Conservation (phyloP, 140 eudicot genomes). For the Ambrosia hybrid region DNA sequence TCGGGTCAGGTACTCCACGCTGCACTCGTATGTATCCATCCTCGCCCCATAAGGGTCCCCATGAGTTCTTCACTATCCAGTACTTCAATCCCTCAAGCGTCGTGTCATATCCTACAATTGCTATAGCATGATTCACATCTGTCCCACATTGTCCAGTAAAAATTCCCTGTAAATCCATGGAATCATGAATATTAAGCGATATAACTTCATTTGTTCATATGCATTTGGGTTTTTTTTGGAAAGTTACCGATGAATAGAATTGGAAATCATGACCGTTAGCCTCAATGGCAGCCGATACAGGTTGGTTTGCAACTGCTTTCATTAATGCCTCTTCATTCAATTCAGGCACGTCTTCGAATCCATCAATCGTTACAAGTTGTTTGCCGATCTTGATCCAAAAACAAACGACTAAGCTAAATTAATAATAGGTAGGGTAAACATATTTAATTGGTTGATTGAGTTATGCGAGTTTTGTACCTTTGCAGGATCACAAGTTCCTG, state of each 20-base stretch:
- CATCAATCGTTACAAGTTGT: slow-evolving; percentile 36
- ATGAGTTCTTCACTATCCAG: slow-evolving; percentile 78
- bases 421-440: background rate
- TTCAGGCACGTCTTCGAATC: slow-evolving; percentile 48
- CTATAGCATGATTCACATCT: slow-evolving; percentile 66
- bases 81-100: slow-evolving; percentile 69
- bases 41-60: slow-evolving; percentile 89
- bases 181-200: background rate
- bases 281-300: slow-evolving; percentile 59
- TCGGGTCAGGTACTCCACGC: slow-evolving; percentile 39
- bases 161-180: slow-evolving; percentile 47
- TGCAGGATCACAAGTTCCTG: slow-evolving; percentile 47
- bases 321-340: slow-evolving; percentile 47
- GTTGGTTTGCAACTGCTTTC: slow-evolving; percentile 72
- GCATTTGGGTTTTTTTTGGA: background rate
- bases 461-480: slow-evolving; percentile 19
- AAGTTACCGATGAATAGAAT: slow-evolving; percentile 55
- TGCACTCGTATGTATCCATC: slow-evolving; percentile 59
- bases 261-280: slow-evolving; percentile 62
- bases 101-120: slow-evolving; percentile 66
- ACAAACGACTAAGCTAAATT: background rate
- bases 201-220: background rate
- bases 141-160: slow-evolving; percentile 56
- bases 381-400: slow-evolving; percentile 25
- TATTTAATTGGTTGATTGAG: no score